Base-by-base conservation (phyloP, 2,329 filamentous ascomycete genomes). In the Diatrype stigma region DNA sequence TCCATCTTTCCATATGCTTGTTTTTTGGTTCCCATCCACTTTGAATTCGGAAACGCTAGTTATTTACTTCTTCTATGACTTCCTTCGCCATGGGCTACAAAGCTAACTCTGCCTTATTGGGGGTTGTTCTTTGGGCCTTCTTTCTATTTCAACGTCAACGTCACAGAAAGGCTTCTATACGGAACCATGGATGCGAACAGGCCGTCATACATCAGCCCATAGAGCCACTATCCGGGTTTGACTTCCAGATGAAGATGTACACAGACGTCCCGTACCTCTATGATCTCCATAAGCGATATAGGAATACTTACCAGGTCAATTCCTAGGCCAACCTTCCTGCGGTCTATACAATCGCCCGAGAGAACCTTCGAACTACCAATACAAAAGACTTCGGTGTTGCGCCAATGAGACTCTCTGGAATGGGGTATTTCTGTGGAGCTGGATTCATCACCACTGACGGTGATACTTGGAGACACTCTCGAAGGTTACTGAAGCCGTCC, bases 401-500 rank as follows among this genome's bases (percentile, higher is more conserved):
- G 8, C 50, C 50, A 16, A 52, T 46, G 46, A 45, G 50, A 42
- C 50, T 52, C 6, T 46, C 46, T 30, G 50, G 46, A 23, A 19
- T 52, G 32, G 47, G 34, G 34, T 47, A 46, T 26, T 52, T 52
- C 23, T 52, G 50, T 35, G 50, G 50, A 2, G 19, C 42, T 26
- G 50, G 50, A n/a, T 52, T 53, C 30, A 50, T 51, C 21, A 53
- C 51, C 10, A 53, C 49, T 12, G 51, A 53, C 42, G 51, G 48
- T n/a, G 51, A 53, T 7, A 47, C 40, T 17, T 53, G 51, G 49
- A 37, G 10, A 17, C 44, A 48, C 32, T 50, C 48, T 6, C 48
- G 51, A 10, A 53, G 45, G 37, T 16, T 51, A 21, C 48, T 53
- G 10, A 53, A 51, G 17, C 51, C 51, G 22, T 50, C 51, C 4